Percentiles rank a stretch among this genome's conserved stretches.
Conservation (phyloP, 306 rosid species). For the Quercus bicolor region DNA sequence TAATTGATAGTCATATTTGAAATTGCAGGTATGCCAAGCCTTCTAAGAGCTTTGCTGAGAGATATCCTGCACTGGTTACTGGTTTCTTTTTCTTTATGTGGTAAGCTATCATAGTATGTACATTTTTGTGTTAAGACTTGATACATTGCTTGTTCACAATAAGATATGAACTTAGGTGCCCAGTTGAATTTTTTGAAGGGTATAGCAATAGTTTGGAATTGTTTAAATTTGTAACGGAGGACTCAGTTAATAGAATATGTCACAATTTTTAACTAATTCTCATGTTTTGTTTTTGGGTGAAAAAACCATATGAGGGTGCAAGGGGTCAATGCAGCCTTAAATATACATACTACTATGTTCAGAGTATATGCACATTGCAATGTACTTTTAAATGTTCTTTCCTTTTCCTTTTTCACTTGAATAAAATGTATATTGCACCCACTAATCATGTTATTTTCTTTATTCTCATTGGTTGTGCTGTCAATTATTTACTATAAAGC, state of each 20-base stretch:
- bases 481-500: background rate
- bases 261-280: background rate
- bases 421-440: too few relatives aligned
- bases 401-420: too few relatives aligned
- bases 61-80: slow-evolving; percentile 65
- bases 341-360: background rate
- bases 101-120: slow-evolving; percentile 28
- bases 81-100: slow-evolving; percentile 95
- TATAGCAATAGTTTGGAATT: background rate
- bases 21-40: slow-evolving; percentile 34
- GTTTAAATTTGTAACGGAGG: background rate
- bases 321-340: background rate
- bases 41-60: slow-evolving; percentile 48
- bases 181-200: background rate
- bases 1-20: background rate
- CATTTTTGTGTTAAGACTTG: background rate
- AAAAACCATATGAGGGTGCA: background rate
- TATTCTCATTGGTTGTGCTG: background rate
- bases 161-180: background rate
- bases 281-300: background rate
- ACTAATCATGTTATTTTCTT: background rate
- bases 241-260: background rate
- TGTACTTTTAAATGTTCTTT: too few relatives aligned
- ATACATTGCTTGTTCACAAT: background rate
- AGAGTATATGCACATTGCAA: background rate